phyloP scores from a whole-genome alignment of 345 rosid genomes.

The Toxicodendron radicans region DNA sequence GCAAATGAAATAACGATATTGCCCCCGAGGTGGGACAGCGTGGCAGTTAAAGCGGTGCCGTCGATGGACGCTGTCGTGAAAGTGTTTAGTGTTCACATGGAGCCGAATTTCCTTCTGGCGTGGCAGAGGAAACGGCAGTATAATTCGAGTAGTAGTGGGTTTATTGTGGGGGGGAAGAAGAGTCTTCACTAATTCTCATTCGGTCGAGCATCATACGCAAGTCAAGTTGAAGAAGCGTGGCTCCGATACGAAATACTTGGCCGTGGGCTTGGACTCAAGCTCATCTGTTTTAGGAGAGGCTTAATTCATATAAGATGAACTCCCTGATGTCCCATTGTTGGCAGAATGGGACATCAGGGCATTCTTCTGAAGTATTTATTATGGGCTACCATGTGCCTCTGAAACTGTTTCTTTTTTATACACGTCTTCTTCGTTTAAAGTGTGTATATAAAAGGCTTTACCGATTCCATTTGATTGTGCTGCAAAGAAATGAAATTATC shows the following conservation, averaged over 20 bases:
- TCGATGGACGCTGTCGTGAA: conserved; percentile 94
- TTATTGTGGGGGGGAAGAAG: conserved; percentile 66
- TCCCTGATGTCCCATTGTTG: too few relatives aligned
- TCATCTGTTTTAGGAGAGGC: too few relatives aligned
- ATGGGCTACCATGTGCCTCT: neutral
- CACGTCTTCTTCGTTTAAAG: neutral
- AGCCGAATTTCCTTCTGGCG: conserved; percentile 85
- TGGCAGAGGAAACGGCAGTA: conserved; percentile 95
- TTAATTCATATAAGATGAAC: too few relatives aligned
- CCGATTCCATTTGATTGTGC: neutral
- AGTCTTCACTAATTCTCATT: conserved; percentile 87
- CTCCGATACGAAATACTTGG: conserved; percentile 86
- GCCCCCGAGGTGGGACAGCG: conserved; percentile 59
- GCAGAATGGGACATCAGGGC: neutral
- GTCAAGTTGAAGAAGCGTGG: conserved; percentile 91
- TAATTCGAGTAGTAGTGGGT: conserved; percentile 85
- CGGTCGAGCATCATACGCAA: conserved; percentile 91
- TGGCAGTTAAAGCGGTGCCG: conserved; percentile 58
- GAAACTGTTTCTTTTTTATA: neutral
- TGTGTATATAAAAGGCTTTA: neutral
- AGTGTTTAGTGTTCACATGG: conserved; percentile 87
- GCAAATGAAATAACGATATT: conserved; percentile 21
- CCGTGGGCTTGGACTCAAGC: too few relatives aligned
- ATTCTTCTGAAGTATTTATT: neutral
- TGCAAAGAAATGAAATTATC: neutral